A percentile compares a stretch with the other conserved stretches of the same genome.
phyloP scores from a whole-genome alignment of 768 basidiomycete genomes.

The Lactarius akahatsu region DNA sequence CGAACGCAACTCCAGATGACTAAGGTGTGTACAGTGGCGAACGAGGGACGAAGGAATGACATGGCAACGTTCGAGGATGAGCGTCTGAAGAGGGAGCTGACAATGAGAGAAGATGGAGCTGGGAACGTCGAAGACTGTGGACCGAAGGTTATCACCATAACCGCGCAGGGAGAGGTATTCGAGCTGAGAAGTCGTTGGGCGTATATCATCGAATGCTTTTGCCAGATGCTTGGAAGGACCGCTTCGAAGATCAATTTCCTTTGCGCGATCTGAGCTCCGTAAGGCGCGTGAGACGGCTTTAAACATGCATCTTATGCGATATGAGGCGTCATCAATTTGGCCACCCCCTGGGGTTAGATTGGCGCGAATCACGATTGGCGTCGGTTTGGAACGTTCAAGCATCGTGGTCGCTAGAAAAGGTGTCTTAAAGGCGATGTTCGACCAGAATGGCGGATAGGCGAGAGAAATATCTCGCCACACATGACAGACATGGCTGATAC shows the following conservation, averaged over 20 bases:
- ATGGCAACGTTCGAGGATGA: slow-evolving; percentile 26
- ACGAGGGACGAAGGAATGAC: slow-evolving; percentile 14
- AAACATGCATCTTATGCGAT: slow-evolving; percentile 17
- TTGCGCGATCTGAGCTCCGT: slow-evolving; percentile 27
- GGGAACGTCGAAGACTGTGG: slow-evolving; percentile 24
- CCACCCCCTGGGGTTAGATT: slow-evolving; percentile 21
- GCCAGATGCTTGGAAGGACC: slow-evolving; percentile 22
- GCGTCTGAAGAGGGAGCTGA: slow-evolving; percentile 21
- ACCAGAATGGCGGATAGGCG: slow-evolving; percentile 26
- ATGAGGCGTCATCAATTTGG: slow-evolving; percentile 13
- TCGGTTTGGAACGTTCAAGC: slow-evolving; percentile 29
- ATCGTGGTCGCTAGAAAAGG: slow-evolving; percentile 28
- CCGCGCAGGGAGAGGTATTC: slow-evolving; percentile 24
- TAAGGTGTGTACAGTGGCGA: slow-evolving; percentile 23
- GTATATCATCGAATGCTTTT: slow-evolving; percentile 25
- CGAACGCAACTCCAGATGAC: slow-evolving; percentile 25
- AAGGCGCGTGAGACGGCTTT: slow-evolving; percentile 28
- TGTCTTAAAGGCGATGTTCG: slow-evolving; percentile 27
- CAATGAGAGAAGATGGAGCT: slow-evolving; percentile 16
- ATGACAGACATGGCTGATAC: slow-evolving; percentile 28
- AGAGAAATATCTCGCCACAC: slow-evolving; percentile 28
- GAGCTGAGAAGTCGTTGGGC: slow-evolving; percentile 18
- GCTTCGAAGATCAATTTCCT: slow-evolving; percentile 25
- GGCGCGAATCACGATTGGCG: slow-evolving; percentile 23
- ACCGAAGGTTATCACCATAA: slow-evolving; percentile 16